Evolutionary conservation across 768 basidiomycete genomes (phyloP).

Genomic region (Phlebiopsis flavidoalba): DNA sequence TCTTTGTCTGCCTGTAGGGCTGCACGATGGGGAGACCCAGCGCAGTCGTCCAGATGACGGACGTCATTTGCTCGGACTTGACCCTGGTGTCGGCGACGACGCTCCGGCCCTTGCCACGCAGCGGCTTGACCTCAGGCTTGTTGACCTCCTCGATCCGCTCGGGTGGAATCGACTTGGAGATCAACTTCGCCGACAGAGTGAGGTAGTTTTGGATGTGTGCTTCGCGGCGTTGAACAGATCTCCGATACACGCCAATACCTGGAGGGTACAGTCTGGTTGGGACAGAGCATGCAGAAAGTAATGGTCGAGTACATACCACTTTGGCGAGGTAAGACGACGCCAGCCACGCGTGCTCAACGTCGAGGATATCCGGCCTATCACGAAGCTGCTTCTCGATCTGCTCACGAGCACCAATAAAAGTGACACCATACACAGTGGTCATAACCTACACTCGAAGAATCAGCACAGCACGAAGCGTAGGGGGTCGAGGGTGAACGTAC

Average conservation of each 20-base stretch:
- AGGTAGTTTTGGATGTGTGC: slow-evolving; percentile 85
- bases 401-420: slow-evolving; percentile 88
- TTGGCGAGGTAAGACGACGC: slow-evolving; percentile 79
- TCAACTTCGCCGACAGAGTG: slow-evolving; percentile 73
- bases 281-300: not conserved
- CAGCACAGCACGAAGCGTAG: not conserved
- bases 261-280: slow-evolving; percentile 13
- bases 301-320: slow-evolving; percentile 36
- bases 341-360: slow-evolving; percentile 66
- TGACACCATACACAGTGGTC: slow-evolving; percentile 99
- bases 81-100: slow-evolving; percentile 23
- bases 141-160: slow-evolving; percentile 48
- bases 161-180: slow-evolving; percentile 80
- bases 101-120: not conserved
- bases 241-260: slow-evolving; percentile 70
- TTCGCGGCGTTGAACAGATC: slow-evolving; percentile 93
- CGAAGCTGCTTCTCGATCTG: slow-evolving; percentile 90
- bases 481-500: slow-evolving; percentile 35
- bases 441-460: slow-evolving; percentile 60
- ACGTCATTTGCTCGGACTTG: slow-evolving; percentile 89
- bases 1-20: slow-evolving; percentile 81
- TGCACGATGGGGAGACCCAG: slow-evolving; percentile 95
- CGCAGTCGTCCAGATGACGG: slow-evolving; percentile 94
- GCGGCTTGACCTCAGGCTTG: not conserved
- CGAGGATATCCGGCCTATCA: slow-evolving; percentile 61